Evolutionary conservation across 768 basidiomycete genomes (phyloP).

Genomic region (Termitomyces sp.): DNA sequence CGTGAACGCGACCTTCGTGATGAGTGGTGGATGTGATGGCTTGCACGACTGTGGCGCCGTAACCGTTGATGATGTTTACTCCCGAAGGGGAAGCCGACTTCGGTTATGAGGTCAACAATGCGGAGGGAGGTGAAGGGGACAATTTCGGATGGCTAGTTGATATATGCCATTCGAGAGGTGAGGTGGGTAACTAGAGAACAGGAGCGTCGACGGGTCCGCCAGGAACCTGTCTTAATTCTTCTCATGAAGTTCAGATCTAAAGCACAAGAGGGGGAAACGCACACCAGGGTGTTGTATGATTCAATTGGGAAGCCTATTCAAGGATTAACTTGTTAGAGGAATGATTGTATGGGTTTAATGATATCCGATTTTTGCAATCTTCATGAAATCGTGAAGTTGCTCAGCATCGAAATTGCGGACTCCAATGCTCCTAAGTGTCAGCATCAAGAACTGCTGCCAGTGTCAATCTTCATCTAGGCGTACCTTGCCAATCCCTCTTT

Average conservation of each 20-base stretch:
- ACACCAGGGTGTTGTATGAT: constrained; percentile 53
- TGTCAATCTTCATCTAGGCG: constrained; percentile 1
- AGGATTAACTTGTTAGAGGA: constrained; percentile 38
- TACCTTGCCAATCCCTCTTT: constrained; percentile 38
- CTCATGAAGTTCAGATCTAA: neutral
- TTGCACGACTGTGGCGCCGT: constrained; percentile 53
- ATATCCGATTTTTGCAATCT: constrained; percentile 51
- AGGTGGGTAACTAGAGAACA: constrained; percentile 25
- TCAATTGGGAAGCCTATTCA: constrained; percentile 43
- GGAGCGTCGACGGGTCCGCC: constrained; percentile 62
- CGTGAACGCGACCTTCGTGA: constrained; percentile 81
- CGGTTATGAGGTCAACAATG: constrained; percentile 40
- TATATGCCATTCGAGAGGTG: neutral
- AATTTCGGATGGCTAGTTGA: constrained; percentile 54
- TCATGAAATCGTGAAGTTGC: constrained; percentile 47
- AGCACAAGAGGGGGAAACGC: neutral
- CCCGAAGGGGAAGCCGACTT: constrained; percentile 71
- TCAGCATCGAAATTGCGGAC: constrained; percentile 61
- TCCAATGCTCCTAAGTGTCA: constrained; percentile 26
- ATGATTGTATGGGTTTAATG: constrained; percentile 56
- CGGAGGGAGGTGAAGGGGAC: constrained; percentile 58
- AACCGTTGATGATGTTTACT: constrained; percentile 62
- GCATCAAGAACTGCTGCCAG: neutral
- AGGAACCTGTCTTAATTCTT: constrained; percentile 43
- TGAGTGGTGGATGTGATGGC: constrained; percentile 47